Percentiles rank a stretch among this genome's conserved stretches.
phyloP scores from a whole-genome alignment of 805 yeast genomes.

The Metschnikowia proteae region DNA sequence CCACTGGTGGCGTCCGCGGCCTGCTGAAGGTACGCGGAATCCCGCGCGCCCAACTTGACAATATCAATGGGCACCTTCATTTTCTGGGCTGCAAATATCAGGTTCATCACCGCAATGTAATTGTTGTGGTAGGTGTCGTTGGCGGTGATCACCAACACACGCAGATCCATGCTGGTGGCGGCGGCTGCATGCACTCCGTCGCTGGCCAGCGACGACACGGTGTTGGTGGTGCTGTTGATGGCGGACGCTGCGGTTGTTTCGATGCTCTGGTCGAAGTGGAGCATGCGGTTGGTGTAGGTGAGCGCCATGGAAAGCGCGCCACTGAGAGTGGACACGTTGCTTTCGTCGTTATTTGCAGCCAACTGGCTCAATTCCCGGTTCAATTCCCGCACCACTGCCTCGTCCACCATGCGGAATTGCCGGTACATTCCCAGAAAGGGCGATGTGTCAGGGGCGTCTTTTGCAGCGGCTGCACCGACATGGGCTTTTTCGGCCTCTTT shows the following conservation, averaged over 20 bases:
- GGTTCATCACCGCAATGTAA: slow-evolving; percentile 91
- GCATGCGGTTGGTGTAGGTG: slow-evolving; percentile 68
- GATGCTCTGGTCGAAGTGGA: slow-evolving; percentile 46
- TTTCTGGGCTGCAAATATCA: slow-evolving; percentile 94
- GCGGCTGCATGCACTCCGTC: slow-evolving; percentile 10
- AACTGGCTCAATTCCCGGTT: slow-evolving; percentile 32
- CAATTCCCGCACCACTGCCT: slow-evolving; percentile 59
- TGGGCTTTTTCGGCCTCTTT: slow-evolving; percentile 14
- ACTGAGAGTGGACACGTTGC: slow-evolving; percentile 42
- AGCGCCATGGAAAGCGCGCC: slow-evolving; percentile 83
- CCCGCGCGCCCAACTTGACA: slow-evolving; percentile 62
- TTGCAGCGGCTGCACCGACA: not conserved
- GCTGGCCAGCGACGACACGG: slow-evolving; percentile 14
- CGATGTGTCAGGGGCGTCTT: slow-evolving; percentile 7
- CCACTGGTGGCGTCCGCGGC: slow-evolving; percentile 96
- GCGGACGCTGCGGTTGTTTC: slow-evolving; percentile 44
- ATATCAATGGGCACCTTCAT: slow-evolving; percentile 87
- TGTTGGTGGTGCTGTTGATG: slow-evolving; percentile 35
- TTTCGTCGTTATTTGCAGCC: slow-evolving; percentile 19
- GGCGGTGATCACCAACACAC: slow-evolving; percentile 57
- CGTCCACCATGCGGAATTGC: slow-evolving; percentile 78
- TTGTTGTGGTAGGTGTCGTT: slow-evolving; percentile 69
- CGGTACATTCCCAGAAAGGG: slow-evolving; percentile 68
- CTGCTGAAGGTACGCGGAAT: slow-evolving; percentile 86
- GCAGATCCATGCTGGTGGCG: slow-evolving; percentile 28